Conservation (phyloP, 2,329 filamentous ascomycete genomes). For the Coniella vitis region DNA sequence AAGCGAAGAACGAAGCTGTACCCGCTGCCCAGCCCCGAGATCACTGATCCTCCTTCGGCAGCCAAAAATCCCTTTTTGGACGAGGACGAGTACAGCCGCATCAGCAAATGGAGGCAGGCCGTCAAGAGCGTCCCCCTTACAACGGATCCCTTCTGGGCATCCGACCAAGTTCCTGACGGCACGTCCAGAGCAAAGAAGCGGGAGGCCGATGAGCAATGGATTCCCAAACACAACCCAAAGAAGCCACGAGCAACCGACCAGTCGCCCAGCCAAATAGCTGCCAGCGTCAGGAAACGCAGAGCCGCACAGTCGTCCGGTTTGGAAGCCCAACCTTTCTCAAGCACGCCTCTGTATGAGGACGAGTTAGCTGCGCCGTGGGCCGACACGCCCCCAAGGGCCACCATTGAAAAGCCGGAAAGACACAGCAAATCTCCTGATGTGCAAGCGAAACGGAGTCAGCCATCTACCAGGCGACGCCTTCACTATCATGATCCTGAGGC, state of each 20-base stretch:
- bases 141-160: conserved; percentile 14
- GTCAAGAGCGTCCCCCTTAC: conserved; percentile 8
- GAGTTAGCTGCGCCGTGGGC: conserved; percentile 5
- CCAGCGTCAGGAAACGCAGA: background rate
- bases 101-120: conserved; percentile 14
- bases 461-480: background rate
- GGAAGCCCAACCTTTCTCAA: background rate
- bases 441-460: background rate
- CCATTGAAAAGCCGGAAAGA: background rate
- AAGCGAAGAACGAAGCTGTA: conserved; percentile 14
- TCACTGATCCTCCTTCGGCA: conserved; percentile 16
- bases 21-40: conserved; percentile 23
- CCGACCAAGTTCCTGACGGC: background rate
- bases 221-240: conserved; percentile 6
- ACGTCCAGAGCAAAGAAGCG: conserved; percentile 6
- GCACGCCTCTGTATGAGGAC: conserved; percentile 2
- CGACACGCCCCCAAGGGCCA: background rate
- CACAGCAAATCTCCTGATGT: background rate
- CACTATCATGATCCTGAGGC: background rate
- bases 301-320: background rate
- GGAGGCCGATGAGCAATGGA: conserved; percentile 4
- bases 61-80: conserved; percentile 19
- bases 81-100: conserved; percentile 8
- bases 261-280: conserved; percentile 8
- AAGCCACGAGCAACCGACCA: conserved; percentile 4